Conservation (phyloP, 2,329 filamentous ascomycete genomes). For the Fusarium sp. region DNA sequence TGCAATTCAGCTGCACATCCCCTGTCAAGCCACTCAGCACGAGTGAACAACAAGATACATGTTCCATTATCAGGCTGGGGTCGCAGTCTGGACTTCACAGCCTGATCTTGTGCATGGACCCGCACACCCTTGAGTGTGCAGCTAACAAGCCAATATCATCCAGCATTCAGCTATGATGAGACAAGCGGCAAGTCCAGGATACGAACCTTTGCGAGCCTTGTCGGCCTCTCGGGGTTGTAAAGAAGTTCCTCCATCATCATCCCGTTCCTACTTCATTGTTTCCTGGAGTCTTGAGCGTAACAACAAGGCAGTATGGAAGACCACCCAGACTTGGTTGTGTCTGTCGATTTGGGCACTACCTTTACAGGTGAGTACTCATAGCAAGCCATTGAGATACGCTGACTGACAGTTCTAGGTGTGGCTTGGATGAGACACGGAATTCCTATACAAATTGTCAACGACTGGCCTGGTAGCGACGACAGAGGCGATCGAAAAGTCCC, state of each 20-base stretch:
- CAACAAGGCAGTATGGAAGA: conserved; percentile 29
- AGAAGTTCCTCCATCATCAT: neutral
- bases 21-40: conserved; percentile 28
- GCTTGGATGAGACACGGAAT: conserved; percentile 55
- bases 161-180: neutral
- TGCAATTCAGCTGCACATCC: neutral
- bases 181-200: neutral
- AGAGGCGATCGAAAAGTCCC: conserved; percentile 67
- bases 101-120: neutral
- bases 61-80: conserved; percentile 9
- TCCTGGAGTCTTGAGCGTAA: neutral
- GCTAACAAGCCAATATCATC: neutral
- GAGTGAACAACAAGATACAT: neutral
- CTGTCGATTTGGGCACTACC: conserved; percentile 60
- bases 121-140: conserved; percentile 1
- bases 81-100: neutral
- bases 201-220: neutral
- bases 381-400: neutral
- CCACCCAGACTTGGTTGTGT: conserved; percentile 55
- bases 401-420: conserved; percentile 45
- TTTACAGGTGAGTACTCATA: conserved; percentile 54
- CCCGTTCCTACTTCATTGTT: neutral
- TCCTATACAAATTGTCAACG: conserved; percentile 60
- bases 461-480: conserved; percentile 66
- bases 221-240: neutral